Percentiles rank a stretch among this genome's conserved stretches.
phyloP scores from a whole-genome alignment of 2,329 filamentous ascomycete species.

The Dactylonectria macrodidyma region DNA sequence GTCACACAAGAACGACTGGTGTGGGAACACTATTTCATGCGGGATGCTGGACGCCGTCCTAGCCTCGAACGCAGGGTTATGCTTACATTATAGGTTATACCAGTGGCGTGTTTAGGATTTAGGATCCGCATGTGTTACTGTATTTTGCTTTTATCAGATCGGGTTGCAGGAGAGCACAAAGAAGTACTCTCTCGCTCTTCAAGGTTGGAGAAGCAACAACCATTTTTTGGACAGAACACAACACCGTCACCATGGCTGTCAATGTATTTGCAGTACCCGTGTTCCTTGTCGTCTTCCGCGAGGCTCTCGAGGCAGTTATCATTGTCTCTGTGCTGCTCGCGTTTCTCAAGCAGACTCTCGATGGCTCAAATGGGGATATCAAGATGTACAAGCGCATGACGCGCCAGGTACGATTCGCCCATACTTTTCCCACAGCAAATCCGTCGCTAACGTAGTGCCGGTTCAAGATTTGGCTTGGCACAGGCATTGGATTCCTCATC shows the following conservation, averaged over 20 bases:
- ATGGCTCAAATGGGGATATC: conserved; percentile 73
- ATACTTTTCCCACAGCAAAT: background rate
- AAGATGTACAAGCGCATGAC: conserved; percentile 77
- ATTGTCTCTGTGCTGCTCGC: conserved; percentile 90
- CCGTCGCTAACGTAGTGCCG: background rate
- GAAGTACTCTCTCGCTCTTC: background rate
- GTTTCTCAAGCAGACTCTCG: conserved; percentile 86
- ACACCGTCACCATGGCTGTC: conserved; percentile 65
- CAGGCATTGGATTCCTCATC: conserved; percentile 72
- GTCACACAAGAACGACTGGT: background rate
- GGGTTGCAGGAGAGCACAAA: background rate
- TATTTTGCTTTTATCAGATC: conserved; percentile 1
- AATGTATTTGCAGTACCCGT: conserved; percentile 84
- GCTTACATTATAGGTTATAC: background rate
- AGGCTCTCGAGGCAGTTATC: conserved; percentile 86
- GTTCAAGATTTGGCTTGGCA: conserved; percentile 72
- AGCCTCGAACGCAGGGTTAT: background rate
- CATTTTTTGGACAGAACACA: background rate
- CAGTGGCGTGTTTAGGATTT: background rate
- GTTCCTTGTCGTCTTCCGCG: conserved; percentile 93
- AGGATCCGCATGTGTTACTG: background rate
- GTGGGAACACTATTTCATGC: background rate
- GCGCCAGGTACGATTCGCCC: conserved; percentile 66
- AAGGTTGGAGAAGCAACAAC: background rate
- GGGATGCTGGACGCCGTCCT: background rate